Base-by-base conservation (phyloP, 2,329 filamentous ascomycete species). In the Westerdykella aurantiaca region DNA sequence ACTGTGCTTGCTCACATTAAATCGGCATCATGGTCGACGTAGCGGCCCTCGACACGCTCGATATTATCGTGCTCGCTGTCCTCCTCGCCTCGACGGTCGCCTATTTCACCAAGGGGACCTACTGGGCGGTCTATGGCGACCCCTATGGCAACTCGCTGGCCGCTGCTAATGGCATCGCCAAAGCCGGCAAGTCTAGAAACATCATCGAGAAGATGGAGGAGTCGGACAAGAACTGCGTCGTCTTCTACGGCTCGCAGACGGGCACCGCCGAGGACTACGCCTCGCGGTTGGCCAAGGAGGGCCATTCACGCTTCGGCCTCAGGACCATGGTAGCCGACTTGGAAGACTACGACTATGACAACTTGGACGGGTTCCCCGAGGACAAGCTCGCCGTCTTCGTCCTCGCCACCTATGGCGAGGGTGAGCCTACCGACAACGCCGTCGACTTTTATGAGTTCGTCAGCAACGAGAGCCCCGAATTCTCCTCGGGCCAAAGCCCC, bases 361-460 rank as follows among this genome's bases (percentile, higher is more conserved):
- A 90, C 61, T 78, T 98, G 51, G 91, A 98, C 69, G 76, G 82
- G 44, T 81, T 97, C 58, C 87, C 91, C 37, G 81, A 82, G 53
- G 90, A 97, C 70, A 95, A 96, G 72, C 71, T 98, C 41, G 87
- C 85, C 58, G 86, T 98, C 74, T 98, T 98, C 66, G 85, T 98
- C 47, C 79, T 98, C 51, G 93, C 93, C 41, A 98, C 94, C 31
- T 98, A 98, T 61, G 93, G 93, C 54, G 93, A 98, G 76, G 93
- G 93, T 51, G 94, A 98, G 72, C 93, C 93, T 37, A 98, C 94
- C 25, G 93, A 98, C 64, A 98, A 98, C 64, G 93, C 94, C 6
- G 93, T 97, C 51, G 93, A 98, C 58, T 98, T 98, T 74, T 96
- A 95, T 74, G 93, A 98, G 68, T 97, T 96, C 72, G 79, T 97